phyloP scores from a whole-genome alignment of 495 filamentous ascomycete species.

The Chaetomium tenue region DNA sequence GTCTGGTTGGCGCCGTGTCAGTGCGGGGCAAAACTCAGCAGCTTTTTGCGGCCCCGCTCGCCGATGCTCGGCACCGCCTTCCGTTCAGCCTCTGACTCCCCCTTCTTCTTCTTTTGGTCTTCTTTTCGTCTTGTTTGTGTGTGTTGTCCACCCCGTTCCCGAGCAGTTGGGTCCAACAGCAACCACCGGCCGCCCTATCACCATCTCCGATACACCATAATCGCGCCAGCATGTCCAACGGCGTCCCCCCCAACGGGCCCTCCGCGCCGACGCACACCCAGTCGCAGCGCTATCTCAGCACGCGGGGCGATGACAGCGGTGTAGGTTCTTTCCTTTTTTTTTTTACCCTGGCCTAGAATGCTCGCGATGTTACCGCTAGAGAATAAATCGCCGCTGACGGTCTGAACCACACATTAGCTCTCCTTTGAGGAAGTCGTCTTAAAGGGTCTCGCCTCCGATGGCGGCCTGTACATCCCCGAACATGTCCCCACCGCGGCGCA shows the following conservation, averaged over 20 bases:
- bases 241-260: slow-evolving; percentile 25
- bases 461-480: slow-evolving; percentile 87
- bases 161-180: slow-evolving; percentile 12
- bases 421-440: slow-evolving; percentile 90
- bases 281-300: slow-evolving; percentile 79
- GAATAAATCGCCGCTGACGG: slow-evolving; percentile 1
- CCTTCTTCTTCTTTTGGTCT: background rate
- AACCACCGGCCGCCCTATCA: slow-evolving; percentile 4
- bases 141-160: background rate
- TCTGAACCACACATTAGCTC: slow-evolving; percentile 51
- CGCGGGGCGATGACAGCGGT: slow-evolving; percentile 74
- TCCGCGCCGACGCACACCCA: slow-evolving; percentile 49
- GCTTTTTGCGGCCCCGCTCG: slow-evolving; percentile 21
- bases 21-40: slow-evolving; percentile 28
- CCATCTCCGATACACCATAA: background rate
- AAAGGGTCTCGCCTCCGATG: slow-evolving; percentile 85
- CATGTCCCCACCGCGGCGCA: slow-evolving; percentile 64
- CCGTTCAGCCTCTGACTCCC: slow-evolving; percentile 15
- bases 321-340: slow-evolving; percentile 47
- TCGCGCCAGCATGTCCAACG: slow-evolving; percentile 31
- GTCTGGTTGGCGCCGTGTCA: slow-evolving; percentile 4
- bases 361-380: too few species aligned
- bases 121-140: background rate
- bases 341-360: background rate
- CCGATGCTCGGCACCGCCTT: slow-evolving; percentile 25